Conservation (phyloP, 1,139 yeast species). For the Magnusiomyces fungicola region DNA sequence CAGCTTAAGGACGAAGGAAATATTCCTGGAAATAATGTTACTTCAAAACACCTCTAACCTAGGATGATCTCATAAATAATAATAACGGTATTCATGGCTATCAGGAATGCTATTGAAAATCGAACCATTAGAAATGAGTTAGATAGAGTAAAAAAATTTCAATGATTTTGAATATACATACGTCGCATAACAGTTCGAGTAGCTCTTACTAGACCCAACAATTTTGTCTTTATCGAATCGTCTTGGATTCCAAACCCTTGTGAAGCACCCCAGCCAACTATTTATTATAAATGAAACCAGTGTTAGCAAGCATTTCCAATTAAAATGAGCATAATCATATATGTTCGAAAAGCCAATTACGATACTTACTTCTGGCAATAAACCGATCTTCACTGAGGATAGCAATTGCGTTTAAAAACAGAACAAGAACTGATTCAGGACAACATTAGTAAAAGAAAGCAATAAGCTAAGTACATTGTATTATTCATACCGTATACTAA, state of each 20-base stretch:
- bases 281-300: too few relatives aligned
- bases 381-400: slow-evolving; percentile 79
- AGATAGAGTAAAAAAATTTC: not conserved
- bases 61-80: slow-evolving; percentile 67
- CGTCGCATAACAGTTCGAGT: slow-evolving; percentile 67
- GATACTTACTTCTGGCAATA: slow-evolving; percentile 55
- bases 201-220: slow-evolving; percentile 62
- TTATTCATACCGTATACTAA: slow-evolving; percentile 47
- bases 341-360: too few relatives aligned
- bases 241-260: slow-evolving; percentile 37
- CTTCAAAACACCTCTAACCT: too few relatives aligned
- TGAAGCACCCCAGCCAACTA: slow-evolving; percentile 24
- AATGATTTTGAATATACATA: slow-evolving; percentile 27
- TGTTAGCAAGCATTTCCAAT: too few relatives aligned
- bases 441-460: not conserved
- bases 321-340: too few relatives aligned
- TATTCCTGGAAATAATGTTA: too few relatives aligned
- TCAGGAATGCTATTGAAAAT: slow-evolving; percentile 48
- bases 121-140: slow-evolving; percentile 1
- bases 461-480: not conserved
- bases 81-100: slow-evolving; percentile 57
- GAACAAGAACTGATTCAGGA: slow-evolving; percentile 46
- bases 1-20: too few relatives aligned
- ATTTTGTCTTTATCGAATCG: slow-evolving; percentile 46
- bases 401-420: slow-evolving; percentile 69